phyloP scores from a whole-genome alignment of 176 grass and related monocot species.

The Thalia dealbata region DNA sequence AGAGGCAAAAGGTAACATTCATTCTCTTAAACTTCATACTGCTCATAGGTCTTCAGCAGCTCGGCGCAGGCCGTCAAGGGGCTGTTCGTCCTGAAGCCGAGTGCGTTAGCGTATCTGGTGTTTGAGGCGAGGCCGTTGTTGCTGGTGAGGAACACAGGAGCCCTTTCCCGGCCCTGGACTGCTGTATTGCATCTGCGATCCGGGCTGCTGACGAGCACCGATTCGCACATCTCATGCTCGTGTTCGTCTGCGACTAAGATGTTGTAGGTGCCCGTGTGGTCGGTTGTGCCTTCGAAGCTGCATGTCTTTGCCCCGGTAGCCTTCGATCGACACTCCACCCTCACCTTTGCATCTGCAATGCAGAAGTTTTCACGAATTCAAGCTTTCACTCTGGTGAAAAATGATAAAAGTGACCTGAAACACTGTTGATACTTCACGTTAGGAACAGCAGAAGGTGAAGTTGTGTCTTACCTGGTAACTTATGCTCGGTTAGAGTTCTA shows the following conservation, averaged over 20 bases:
- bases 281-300: conserved; percentile 68
- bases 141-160: conserved; percentile 67
- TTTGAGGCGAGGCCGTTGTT: conserved; percentile 74
- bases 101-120: conserved; percentile 50
- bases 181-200: conserved; percentile 35
- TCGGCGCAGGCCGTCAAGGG: conserved; percentile 35
- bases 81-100: conserved; percentile 66
- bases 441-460: no score
- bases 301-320: conserved; percentile 33
- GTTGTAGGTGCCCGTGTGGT: conserved; percentile 82
- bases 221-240: conserved; percentile 69
- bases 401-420: no score
- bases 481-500: no score
- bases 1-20: background rate
- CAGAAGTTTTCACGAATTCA: background rate
- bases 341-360: conserved; percentile 69
- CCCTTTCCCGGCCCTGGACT: conserved; percentile 60
- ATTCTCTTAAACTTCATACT: conserved; percentile 34
- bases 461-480: background rate
- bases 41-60: conserved; percentile 65
- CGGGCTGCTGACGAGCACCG: conserved; percentile 66
- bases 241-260: conserved; percentile 53
- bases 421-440: background rate
- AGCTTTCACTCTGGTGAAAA: no score
- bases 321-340: conserved; percentile 63